Conservation (phyloP, 768 basidiomycete genomes). For the Pisolithus orientalis region DNA sequence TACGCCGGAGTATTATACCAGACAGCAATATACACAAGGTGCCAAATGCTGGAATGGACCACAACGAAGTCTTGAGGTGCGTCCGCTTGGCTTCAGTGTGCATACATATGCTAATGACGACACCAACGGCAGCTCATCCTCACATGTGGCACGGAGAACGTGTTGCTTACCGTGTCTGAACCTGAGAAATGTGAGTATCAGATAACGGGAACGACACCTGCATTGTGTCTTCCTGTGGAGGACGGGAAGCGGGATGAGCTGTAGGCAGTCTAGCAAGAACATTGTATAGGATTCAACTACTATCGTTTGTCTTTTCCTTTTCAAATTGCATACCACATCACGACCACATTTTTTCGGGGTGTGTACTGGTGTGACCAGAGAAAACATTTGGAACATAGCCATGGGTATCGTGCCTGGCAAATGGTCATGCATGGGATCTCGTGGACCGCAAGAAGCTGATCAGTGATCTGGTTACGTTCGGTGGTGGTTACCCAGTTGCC, state of each 20-base stretch:
- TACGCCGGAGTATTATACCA: conserved; percentile 67
- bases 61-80: conserved; percentile 72
- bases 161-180: conserved; percentile 70
- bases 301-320: too few species aligned
- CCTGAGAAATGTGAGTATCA: conserved; percentile 96
- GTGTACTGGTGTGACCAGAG: not conserved
- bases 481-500: not conserved
- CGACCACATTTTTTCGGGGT: not conserved
- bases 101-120: not conserved
- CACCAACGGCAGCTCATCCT: conserved; percentile 55
- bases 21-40: conserved; percentile 78
- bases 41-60: conserved; percentile 97
- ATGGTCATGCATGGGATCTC: too few species aligned
- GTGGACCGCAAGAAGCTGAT: too few species aligned
- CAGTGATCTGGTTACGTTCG: too few species aligned
- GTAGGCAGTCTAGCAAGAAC: conserved; percentile 7
- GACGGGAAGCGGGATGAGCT: conserved; percentile 26
- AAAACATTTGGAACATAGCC: not conserved
- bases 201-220: conserved; percentile 79
- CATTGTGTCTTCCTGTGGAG: conserved; percentile 55
- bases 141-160: conserved; percentile 82
- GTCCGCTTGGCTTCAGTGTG: conserved; percentile 11
- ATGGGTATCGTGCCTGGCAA: not conserved
- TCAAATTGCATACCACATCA: too few species aligned
- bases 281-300: too few species aligned